Base-by-base conservation (phyloP, 2,329 filamentous ascomycete species). In the Cordyceps militaris region DNA sequence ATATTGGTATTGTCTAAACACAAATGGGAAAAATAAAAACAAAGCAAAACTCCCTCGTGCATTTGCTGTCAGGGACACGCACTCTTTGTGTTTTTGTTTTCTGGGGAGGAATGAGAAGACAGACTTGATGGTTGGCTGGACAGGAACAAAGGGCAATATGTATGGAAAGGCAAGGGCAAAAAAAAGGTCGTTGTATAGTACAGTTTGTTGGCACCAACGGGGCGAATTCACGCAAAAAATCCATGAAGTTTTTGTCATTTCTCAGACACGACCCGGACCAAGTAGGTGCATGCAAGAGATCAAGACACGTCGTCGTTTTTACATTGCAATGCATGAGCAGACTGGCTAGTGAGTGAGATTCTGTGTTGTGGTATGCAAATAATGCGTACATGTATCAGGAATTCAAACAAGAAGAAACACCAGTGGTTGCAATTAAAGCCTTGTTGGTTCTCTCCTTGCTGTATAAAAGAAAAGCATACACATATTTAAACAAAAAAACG, bases 1-100 rank as follows among this genome's bases (percentile, higher is more conserved):
- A 34, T 54, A 46, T 48, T 58, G 34, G 32, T 54, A 53, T 58
- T 58, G 48, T 58, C 44, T 57, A 44, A 57, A 43, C n/a, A 47
- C 16, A 38, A 44, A 50, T 44, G 38, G 51, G 26, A 51, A 44
- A 30, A 8, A 6, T 21, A 16, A 21, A 10, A 56, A 21, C 8
- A 30, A 28, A 28, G 21, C 9, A 34, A 26, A 30, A 26, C 7
- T 9, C 14, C 19, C 14, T 10, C 24, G n/a, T 42, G 6, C 9
- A 11, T 19, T 30, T 54, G 23, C 42, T 44, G 24, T 9, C 42
- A 44, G 7, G 34, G 6, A n/a, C n/a, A n/a, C n/a, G 30, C 6
- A 42, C 10, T 23, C 24, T 19, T 19, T 28, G 1, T 42, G 4
- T 21, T 42, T 42, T 8, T 13, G 32, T 11, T 11, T 11, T 5